Evolutionary conservation across 2,329 filamentous ascomycete genomes (phyloP), one percentile per base, ranked within the genome.

Genomic region (Diaporthe sp.): DNA sequence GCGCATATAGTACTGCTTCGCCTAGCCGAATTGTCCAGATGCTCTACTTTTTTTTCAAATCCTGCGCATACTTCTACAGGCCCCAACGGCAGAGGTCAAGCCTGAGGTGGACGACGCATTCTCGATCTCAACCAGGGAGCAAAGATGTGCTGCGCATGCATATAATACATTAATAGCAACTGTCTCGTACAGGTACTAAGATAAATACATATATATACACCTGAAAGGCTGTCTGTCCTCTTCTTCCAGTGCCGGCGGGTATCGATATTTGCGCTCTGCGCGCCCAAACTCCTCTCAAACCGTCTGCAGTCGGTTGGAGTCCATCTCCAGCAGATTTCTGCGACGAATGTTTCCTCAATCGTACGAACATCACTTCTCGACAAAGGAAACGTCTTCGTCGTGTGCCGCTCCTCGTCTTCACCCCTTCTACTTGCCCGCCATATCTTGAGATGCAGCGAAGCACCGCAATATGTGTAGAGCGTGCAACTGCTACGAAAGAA

Each of bases 131-230:
- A 53, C 3, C 2, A 62, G 7, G 42, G 49, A 44, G n/a, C 65
- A 49, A 39, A 72, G 6, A 9, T 17, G 28, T 42, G 42, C n/a
- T 19, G 17, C 46, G 53, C 44, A 71, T 55, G 25, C 34, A 46
- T 75, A 72, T 74, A 39, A 67, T 75, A 75, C 72, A 72, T 76
- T 76, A 51, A 44, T 75, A 75, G 46, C 62, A 70, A 57, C 67
- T 75, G 72, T 57, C 72, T 75, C 53, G 9, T 67, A 68, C 62
- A 31, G 28, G 53, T 75, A 76, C 42, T 3, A 19, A 61, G 62
- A 76, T 55, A 62, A 57, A 53, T 49, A 39, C 37, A n/a, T 57
- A 65, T 31, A 65, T 62, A 55, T 72, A 62, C 58, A 73, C 28
- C 49, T 73, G 44, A 65, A 73, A 73, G 49, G 60, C n/a, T n/a